Percentiles rank a stretch among this genome's conserved stretches.
These are phyloP conservation scores for Geotrichum fermentans DNA, from an alignment of 1,139 yeast genomes.

Conservation along the genomic window DNA sequence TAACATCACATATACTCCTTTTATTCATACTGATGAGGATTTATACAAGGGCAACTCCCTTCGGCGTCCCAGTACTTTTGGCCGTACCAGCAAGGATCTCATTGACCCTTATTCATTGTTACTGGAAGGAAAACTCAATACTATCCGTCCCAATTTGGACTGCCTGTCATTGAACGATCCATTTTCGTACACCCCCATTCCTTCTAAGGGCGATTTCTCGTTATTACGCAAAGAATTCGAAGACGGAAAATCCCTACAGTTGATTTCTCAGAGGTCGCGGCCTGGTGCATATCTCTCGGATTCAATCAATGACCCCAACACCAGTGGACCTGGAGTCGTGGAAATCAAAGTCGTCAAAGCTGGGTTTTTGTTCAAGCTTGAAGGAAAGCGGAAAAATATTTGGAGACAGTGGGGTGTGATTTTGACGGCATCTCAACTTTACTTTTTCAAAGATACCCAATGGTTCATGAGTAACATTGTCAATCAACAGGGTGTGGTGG, in stretches of 20 bases:
- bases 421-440: constrained; percentile 41
- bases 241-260: constrained; percentile 37
- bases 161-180: constrained; percentile 32
- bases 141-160: constrained; percentile 36
- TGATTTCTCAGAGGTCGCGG: constrained; percentile 37
- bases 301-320: constrained; percentile 26
- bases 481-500: constrained; percentile 5
- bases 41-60: constrained; percentile 21
- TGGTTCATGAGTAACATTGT: constrained; percentile 37
- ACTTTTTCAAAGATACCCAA: constrained; percentile 40
- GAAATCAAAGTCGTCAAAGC: constrained; percentile 40
- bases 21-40: constrained; percentile 42
- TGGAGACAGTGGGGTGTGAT: constrained; percentile 45
- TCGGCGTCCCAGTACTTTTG: constrained; percentile 28
- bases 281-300: constrained; percentile 36
- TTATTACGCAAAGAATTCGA: constrained; percentile 33
- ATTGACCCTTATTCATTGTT: constrained; percentile 41
- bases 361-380: constrained; percentile 39
- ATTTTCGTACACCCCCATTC: constrained; percentile 30
- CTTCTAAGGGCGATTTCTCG: constrained; percentile 29
- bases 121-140: constrained; percentile 37
- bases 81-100: constrained; percentile 33
- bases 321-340: constrained; percentile 39
- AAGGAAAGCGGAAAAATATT: constrained; percentile 35
- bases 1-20: constrained; percentile 55